Evolutionary conservation across 305 asterid species (phyloP).

Genomic region (Rubia balearica): DNA sequence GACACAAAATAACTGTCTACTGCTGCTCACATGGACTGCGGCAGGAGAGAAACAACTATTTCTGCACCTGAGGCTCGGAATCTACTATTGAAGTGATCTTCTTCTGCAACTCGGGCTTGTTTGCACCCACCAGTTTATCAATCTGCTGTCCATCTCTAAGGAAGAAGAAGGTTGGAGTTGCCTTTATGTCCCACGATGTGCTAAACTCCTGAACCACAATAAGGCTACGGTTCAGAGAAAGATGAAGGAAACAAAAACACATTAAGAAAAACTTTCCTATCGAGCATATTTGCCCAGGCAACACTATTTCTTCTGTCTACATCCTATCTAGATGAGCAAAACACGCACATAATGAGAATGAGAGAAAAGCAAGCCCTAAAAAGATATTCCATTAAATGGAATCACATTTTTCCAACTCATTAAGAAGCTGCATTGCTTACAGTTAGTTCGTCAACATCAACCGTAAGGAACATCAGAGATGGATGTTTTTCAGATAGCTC

Average conservation of each 20-base stretch:
- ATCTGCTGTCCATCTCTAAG: conserved; percentile 75
- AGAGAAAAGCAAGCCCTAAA: background rate
- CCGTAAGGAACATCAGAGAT: conserved; percentile 64
- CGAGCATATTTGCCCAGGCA: too few species aligned
- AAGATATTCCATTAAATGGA: background rate
- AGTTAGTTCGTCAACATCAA: conserved; percentile 88
- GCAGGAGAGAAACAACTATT: background rate
- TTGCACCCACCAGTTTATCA: conserved; percentile 94
- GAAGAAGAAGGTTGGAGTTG: conserved; percentile 98
- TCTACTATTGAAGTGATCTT: conserved; percentile 58
- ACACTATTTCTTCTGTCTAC: background rate
- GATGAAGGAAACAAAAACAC: background rate
- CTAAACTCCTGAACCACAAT: conserved; percentile 66
- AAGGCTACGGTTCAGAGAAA: background rate
- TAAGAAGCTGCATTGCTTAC: conserved; percentile 46
- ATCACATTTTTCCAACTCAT: background rate
- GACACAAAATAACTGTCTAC: background rate
- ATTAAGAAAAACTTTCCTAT: background rate
- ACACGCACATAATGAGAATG: background rate
- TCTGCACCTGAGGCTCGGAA: conserved; percentile 27
- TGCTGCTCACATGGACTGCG: background rate
- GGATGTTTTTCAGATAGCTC: conserved; percentile 85
- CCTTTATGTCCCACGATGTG: conserved; percentile 93
- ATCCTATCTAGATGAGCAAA: background rate
- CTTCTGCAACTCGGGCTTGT: conserved; percentile 88